Evolutionary conservation across 2,329 filamentous ascomycete species (phyloP), one percentile per base, ranked within the genome.

Genomic region (Diaporthe destruens): DNA sequence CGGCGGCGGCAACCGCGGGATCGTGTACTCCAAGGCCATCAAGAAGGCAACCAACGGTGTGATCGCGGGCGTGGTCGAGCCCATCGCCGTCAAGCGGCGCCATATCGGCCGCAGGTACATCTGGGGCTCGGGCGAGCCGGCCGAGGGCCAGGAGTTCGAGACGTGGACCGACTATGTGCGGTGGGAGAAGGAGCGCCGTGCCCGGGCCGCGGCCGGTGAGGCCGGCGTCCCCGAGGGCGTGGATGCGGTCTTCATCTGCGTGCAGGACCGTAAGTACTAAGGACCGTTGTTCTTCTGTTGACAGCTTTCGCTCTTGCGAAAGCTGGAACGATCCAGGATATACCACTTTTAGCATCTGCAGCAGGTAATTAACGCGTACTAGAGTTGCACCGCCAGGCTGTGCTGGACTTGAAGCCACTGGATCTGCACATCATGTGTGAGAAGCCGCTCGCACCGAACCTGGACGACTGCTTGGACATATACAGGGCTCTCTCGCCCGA

Each of bases 81-180:
- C 61, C 20, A 25, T 65, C 8, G 61, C 44, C n/a, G 61, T 65
- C 29, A 65, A 65, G 61, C 42, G 61, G 6, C 61, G 44, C 7
- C 44, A 65, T 20, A 65, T 65, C 32, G 61, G 61, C 4, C 61
- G 61, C 29, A 65, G 12, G 47, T 51, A 36, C 61, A 65, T 65
- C 61, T 65, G 61, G 61, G 61, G 61, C 29, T 25, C 6, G 6
- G 14, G n/a, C 12, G 36, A 39, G 20, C 61, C 61, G n/a, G 32
- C 61, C 44, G 61, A 65, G 61, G 61, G 61, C 61, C 61, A 65
- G 9, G 61, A 65, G 44, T 65, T 65, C 42, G 29, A 65, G 44
- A 49, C 47, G 6, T 65, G 61, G 61, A 11, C 42, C 8, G 29
- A 65, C 1, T 65, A 25, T 9, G 44, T 65, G 44, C 29, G n/a